Base-by-base conservation (phyloP, 108 stramenopile species). In the Pseudonitzschia multistriata region DNA sequence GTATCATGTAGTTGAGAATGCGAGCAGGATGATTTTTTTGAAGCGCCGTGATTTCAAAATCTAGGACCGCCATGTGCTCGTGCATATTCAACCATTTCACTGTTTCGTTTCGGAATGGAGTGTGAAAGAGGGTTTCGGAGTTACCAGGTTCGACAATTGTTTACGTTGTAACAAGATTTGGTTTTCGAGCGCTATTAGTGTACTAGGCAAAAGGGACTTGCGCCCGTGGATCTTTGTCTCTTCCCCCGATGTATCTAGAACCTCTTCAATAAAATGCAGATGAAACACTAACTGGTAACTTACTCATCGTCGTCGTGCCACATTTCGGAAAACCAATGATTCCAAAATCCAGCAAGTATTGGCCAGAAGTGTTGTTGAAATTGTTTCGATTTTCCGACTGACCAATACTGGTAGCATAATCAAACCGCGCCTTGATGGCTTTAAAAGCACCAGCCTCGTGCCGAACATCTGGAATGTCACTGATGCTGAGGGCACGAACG, bases 301-400 rank as follows among this genome's bases (percentile, higher is more conserved):
- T 1, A 59, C 57, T 59, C 57, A 59, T 59, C 2, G 57, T 59
- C 29, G 57, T 59, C 7, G 57, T 59, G 0, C 87, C 87, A 36
- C 77, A 79, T 73, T 88, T 88, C 27, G 85, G 85, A 68, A 85
- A 85, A 6, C 83, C 87, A n/a, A 88, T 74, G 40, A 88, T 84
- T 5, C 83, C 83, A 70, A 85, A 85, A 63, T 88, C 81, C 54
- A 88, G 62, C 6, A 80, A 42, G 28, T 67, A 74, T 15, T 39
- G 42, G 11, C 65, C 50, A 45, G 42, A 22, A 3, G 63, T 64
- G 24, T 45, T 47, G 40, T 64, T 64, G 1, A 19, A 29, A 39
- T 42, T 47, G 22, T 64, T 47, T n/a, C 22, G 50, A 25, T 52
- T 52, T 10, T 24, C 50, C 50, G 22, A n/a, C 10, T 52, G 22